These are phyloP conservation scores for Suillus variegatus DNA, from an alignment of 768 basidiomycete genomes.

Conservation along the genomic window DNA sequence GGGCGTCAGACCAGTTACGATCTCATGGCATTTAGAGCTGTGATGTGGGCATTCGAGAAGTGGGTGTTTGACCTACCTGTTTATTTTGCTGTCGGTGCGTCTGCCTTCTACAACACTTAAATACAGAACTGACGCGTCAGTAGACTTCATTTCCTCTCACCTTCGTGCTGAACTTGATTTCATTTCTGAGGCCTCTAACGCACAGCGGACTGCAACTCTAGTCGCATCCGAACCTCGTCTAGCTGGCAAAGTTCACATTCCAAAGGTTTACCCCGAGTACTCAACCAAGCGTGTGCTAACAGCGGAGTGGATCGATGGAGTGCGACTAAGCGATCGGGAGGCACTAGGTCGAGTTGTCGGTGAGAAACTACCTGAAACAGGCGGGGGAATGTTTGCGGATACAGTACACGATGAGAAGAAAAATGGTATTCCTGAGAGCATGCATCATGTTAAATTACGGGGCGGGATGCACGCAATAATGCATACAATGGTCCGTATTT, in stretches of 20 bases:
- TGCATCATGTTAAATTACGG: conserved; percentile 34
- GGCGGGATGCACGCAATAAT: conserved; percentile 70
- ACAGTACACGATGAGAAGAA: neutral
- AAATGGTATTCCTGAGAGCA: conserved; percentile 3
- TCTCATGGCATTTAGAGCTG: conserved; percentile 63
- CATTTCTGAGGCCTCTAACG: conserved; percentile 75
- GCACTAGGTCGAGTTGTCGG: conserved; percentile 63
- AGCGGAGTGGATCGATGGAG: conserved; percentile 83
- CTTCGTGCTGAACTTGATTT: conserved; percentile 86
- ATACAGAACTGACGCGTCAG: conserved; percentile 2
- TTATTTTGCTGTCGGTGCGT: conserved; percentile 74
- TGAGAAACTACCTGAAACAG: conserved; percentile 22
- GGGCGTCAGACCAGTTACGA: conserved; percentile 87
- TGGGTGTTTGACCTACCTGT: conserved; percentile 86
- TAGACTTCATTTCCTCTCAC: conserved; percentile 79
- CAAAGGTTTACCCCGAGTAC: conserved; percentile 68
- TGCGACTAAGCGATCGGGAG: conserved; percentile 66
- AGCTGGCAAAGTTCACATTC: conserved; percentile 73
- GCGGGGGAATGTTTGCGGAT: conserved; percentile 4
- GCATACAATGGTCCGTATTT: conserved; percentile 62
- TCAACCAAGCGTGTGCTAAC: conserved; percentile 80
- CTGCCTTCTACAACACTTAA: neutral
- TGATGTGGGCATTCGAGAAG: conserved; percentile 80
- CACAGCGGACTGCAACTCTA: conserved; percentile 64
- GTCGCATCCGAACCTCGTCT: conserved; percentile 73